A percentile compares a stretch with the other conserved stretches of the same genome.
Evolutionary conservation across 2,329 filamentous ascomycete species (phyloP).

Genomic region (Alternaria brassicicola): DNA sequence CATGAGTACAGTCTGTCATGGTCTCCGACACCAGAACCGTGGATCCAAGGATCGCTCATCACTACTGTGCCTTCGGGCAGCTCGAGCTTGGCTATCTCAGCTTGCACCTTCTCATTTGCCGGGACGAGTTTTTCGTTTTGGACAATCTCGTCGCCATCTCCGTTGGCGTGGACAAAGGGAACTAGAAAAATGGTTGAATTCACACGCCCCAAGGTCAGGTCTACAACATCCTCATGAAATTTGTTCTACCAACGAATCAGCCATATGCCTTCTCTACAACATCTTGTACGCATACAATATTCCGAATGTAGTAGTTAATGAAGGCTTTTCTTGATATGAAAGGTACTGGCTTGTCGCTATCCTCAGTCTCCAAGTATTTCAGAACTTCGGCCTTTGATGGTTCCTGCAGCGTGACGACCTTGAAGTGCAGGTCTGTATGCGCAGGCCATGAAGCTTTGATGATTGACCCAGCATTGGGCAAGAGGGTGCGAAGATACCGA

Average conservation of each 20-base stretch:
- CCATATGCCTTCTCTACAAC: not conserved
- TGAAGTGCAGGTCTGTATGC: constrained; percentile 65
- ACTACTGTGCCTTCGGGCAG: constrained; percentile 63
- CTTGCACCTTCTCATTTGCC: constrained; percentile 61
- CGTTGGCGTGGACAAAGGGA: constrained; percentile 62
- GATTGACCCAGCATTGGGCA: constrained; percentile 58
- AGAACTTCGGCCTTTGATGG: constrained; percentile 65
- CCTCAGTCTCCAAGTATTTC: constrained; percentile 68
- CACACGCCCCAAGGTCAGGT: constrained; percentile 58
- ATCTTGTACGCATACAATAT: constrained; percentile 56
- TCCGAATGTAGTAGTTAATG: constrained; percentile 64
- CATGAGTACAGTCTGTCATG: constrained; percentile 63
- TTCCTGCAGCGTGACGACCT: constrained; percentile 70
- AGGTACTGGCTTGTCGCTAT: constrained; percentile 58
- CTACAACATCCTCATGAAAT: constrained; percentile 66
- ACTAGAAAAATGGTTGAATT: constrained; percentile 66
- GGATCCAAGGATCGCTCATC: constrained; percentile 72
- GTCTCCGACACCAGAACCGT: constrained; percentile 59
- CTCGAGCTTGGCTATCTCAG: constrained; percentile 64
- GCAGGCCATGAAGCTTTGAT: constrained; percentile 62
- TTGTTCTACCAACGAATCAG: constrained; percentile 57
- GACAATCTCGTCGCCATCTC: constrained; percentile 65
- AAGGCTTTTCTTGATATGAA: constrained; percentile 61
- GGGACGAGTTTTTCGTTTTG: constrained; percentile 64
- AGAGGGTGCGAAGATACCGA: constrained; percentile 59